phyloP scores from a whole-genome alignment of 2,329 filamentous ascomycete species.

The Hirsutella minnesotensis region DNA sequence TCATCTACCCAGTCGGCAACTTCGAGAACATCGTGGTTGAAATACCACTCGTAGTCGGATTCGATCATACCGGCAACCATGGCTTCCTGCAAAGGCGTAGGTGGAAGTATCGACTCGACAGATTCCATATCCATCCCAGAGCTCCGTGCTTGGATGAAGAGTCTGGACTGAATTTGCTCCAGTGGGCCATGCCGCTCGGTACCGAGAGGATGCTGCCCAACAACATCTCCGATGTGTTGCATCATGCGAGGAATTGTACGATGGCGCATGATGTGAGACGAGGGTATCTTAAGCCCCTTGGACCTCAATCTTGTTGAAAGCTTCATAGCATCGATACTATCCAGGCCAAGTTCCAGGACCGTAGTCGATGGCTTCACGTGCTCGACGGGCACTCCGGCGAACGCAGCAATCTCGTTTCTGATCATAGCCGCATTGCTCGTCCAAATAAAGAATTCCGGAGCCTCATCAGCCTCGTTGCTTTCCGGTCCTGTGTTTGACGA shows the following conservation, averaged over 20 bases:
- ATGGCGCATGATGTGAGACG: conserved; percentile 66
- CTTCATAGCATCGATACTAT: conserved; percentile 88
- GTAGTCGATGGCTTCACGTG: conserved; percentile 47
- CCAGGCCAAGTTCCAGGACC: conserved; percentile 73
- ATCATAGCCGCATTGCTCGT: conserved; percentile 38
- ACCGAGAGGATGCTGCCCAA: neutral
- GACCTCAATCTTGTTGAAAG: conserved; percentile 60
- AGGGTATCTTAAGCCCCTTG: conserved; percentile 45
- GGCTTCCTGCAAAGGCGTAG: conserved; percentile 75
- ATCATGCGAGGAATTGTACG: conserved; percentile 55
- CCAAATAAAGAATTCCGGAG: conserved; percentile 42
- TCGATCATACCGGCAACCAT: conserved; percentile 74
- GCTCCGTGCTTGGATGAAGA: conserved; percentile 25
- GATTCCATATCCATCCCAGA: conserved; percentile 22
- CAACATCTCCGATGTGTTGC: conserved; percentile 3
- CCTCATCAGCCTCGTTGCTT: neutral
- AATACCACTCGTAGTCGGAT: conserved; percentile 66
- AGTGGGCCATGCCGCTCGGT: neutral
- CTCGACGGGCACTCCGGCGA: conserved; percentile 42
- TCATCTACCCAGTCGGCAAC: conserved; percentile 44
- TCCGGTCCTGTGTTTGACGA: neutral
- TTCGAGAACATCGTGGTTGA: conserved; percentile 70
- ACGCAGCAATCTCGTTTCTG: conserved; percentile 47
- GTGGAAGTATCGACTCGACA: conserved; percentile 53
- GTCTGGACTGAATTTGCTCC: conserved; percentile 14